Evolutionary conservation across 2,329 filamentous ascomycete genomes (phyloP), one percentile per base, ranked within the genome.

Genomic region (Cercospora janseana): DNA sequence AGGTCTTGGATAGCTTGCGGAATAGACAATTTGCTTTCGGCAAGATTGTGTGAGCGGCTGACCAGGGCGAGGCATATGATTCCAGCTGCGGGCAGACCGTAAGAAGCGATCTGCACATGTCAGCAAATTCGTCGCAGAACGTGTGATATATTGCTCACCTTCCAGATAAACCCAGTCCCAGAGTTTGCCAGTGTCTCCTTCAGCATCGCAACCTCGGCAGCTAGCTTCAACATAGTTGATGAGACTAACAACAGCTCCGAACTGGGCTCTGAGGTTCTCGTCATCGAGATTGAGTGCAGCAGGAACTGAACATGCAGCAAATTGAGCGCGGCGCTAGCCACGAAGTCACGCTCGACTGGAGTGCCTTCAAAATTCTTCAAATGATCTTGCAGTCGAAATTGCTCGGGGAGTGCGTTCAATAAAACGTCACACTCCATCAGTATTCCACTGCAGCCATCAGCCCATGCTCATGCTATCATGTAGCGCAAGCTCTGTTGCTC

Each of bases 31-130:
- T 23, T 21, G 3, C 24, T 18, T 8, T 51, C 27, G 1, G 31
- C 26, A n/a, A 35, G 47, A 9, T 26, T 34, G 8, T 45, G 40
- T 7, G 40, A 37, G 4, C 49, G 42, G 10, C 62, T 63, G 3
- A 69, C 51, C 4, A 67, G 43, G 1, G 62, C 60, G 16, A 68
- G 56, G 15, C 60, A 61, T 8, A 68, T 58, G 13, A 68, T 63
- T 0, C 68, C 68, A 6, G 66, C 66, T 3, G 68, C 67, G n/a
- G 68, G 59, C 1, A 70, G 53, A 6, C 67, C 67, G 43, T 67
- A 69, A 34, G 64, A 63, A 4, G 57, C 60, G n/a, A 69, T 59
- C 66, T 69, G 24, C 13, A 7, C 18, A 10, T 23, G 37, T 59
- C 35, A 58, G 52, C 32, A 32, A 15, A 6, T 20, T 13, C 29